phyloP scores from a whole-genome alignment of 352 stramenopile species.

The Pythium periplocum region DNA sequence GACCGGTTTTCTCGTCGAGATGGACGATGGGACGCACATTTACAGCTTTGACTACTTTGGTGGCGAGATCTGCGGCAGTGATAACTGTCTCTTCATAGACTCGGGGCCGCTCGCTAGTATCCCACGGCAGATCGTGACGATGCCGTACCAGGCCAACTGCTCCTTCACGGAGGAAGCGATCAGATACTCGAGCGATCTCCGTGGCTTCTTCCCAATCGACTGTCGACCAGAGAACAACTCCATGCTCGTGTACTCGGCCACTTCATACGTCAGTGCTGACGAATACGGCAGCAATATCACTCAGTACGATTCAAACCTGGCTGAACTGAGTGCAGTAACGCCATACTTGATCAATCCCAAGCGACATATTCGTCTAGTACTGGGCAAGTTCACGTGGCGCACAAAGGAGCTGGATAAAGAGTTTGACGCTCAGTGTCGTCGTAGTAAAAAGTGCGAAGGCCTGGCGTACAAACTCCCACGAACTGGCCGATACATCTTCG shows the following conservation, averaged over 20 bases:
- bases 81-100: conserved; percentile 34
- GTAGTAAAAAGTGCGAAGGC: conserved; percentile 2
- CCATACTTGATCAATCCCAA: conserved; percentile 3
- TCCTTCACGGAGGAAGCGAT: conserved; percentile 16
- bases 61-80: conserved; percentile 18
- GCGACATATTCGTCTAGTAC: conserved; percentile 6
- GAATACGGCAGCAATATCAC: conserved; percentile 4
- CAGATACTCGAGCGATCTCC: conserved; percentile 27
- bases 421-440: conserved; percentile 6
- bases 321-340: not conserved
- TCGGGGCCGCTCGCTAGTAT: conserved; percentile 18
- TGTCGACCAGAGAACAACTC: conserved; percentile 21
- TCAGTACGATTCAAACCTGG: too few species aligned
- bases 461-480: conserved; percentile 7
- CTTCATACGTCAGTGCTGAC: conserved; percentile 24
- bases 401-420: conserved; percentile 1
- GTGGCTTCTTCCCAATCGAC: conserved; percentile 24
- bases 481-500: not conserved
- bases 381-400: conserved; percentile 13
- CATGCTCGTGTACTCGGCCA: conserved; percentile 30
- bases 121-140: conserved; percentile 31
- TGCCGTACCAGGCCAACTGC: conserved; percentile 31
- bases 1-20: too few species aligned
- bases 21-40: conserved; percentile 21
- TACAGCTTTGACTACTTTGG: conserved; percentile 21